Evolutionary conservation across 495 filamentous ascomycete species (phyloP), one percentile per base, ranked within the genome.

Genomic region (Parachaetomium inaequale): DNA sequence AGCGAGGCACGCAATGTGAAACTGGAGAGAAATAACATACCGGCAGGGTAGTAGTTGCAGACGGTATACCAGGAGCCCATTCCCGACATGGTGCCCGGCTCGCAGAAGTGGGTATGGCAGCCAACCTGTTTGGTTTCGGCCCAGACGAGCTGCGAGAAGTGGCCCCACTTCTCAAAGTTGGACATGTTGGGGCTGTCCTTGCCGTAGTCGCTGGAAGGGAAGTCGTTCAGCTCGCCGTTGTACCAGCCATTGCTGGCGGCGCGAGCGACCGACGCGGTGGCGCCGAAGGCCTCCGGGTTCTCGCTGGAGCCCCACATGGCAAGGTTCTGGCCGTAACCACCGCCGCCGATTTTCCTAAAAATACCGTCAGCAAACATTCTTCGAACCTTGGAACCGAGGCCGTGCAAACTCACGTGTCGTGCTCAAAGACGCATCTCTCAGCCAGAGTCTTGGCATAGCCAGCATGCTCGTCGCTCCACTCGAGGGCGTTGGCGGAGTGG

Each of bases 71-170:
- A 82, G 17, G 73, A 68, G 58, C 64, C 72, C 57, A 78, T 65
- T 8, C 47, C 61, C 25, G 72, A 68, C 57, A 84, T 75, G 57
- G 83, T 81, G 17, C 84, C 75, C 14, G 76, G 52, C 3, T 70
- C 61, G 70, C 79, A 80, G 68, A 78, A 79, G 68, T 84, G 73
- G 32, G 86, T 84, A 55, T 81, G 82, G 74, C 94, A 98, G 63
- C 91, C 94, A 40, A 98, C 79, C 38, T 81, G 68, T 17, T 75
- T 84, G 54, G 89, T 88, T 7, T 40, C 70, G 72, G 87, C 86
- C 94, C 94, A 98, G 40, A 98, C 83, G 26, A 97, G 80, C 79
- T 96, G 91, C n/a, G 88, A 84, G 80, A 90, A 90, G 74, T 98
- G 93, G 60, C 93, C 91, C 85, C 87, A 94, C 34, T 69, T 58